Evolutionary conservation across 495 filamentous ascomycete genomes (phyloP).

Genomic region (Letharia columbiana): DNA sequence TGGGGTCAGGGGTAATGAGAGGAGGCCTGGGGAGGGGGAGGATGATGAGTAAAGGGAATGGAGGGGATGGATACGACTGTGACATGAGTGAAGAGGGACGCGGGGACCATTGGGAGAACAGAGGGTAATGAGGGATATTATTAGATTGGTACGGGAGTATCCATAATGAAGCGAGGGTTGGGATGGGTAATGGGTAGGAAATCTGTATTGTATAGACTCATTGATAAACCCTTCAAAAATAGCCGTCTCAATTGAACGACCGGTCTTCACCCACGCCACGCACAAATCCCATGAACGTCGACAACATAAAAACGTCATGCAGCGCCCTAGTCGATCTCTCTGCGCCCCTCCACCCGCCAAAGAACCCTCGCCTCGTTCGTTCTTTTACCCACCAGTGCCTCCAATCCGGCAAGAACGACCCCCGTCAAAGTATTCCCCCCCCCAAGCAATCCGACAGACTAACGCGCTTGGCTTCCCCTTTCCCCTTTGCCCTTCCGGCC

Average conservation of each 20-base stretch:
- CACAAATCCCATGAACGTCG: too few species aligned
- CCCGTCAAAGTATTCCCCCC: too few species aligned
- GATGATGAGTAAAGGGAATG: constrained; percentile 27
- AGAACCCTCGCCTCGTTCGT: too few species aligned
- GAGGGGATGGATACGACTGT: not conserved
- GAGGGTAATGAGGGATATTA: not conserved
- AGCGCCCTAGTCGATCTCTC: too few species aligned
- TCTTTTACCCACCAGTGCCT: too few species aligned
- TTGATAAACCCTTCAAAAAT: not conserved
- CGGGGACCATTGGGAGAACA: not conserved
- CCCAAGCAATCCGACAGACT: too few species aligned
- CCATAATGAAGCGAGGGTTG: not conserved
- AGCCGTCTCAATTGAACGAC: not conserved
- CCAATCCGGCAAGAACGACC: too few species aligned
- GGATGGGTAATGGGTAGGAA: not conserved
- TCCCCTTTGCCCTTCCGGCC: too few species aligned
- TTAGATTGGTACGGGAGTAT: not conserved
- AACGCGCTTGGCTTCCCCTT: too few species aligned
- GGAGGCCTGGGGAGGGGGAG: constrained; percentile 55
- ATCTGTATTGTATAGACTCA: not conserved
- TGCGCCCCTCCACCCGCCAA: too few species aligned
- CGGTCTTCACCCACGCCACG: too few species aligned
- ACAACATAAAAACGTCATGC: too few species aligned
- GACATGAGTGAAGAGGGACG: not conserved
- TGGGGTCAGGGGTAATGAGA: constrained; percentile 52